Evolutionary conservation across 2,329 filamentous ascomycete genomes (phyloP), one percentile per base, ranked within the genome.

Genomic region (Aspergillus fumigatiaffinis): DNA sequence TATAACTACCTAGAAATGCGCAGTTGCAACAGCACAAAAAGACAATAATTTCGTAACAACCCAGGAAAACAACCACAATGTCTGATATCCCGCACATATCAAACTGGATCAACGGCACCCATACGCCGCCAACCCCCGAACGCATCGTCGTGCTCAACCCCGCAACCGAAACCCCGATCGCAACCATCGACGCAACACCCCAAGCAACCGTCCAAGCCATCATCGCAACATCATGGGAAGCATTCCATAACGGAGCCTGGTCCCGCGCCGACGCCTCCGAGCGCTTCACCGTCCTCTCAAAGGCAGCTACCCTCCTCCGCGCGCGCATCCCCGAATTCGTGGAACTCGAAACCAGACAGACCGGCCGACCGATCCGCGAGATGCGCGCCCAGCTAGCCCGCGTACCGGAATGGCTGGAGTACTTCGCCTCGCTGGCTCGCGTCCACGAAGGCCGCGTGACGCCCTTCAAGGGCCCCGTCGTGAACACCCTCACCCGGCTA

Each of bases 371-470:
- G 0, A 77, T 87, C 28, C 84, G 87, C 26, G 88, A 90, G 69
- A 89, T 91, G 86, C 79, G 80, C 51, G 86, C 87, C 1, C 88
- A 90, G 68, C 77, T 90, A 0, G 80, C 85, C 1, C 83, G 84
- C 47, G 64, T 76, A 2, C 70, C 73, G 4, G 71, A 73, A 57
- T 90, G 87, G 87, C 85, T 90, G 73, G 84, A 83, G 58, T 90
- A 90, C 74, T 91, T 87, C 66, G 86, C 87, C 1, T 79, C 86
- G 0, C 68, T 89, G 1, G 79, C 88, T 32, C 82, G 87, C n/a
- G 86, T 84, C 1, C 85, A 89, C 66, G 85, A 89, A 71, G 81
- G 85, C 2, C 74, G 84, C 1, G 83, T 90, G 0, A 78, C 89
- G 1, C 87, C 88, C 0, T 89, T 87, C 2, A 75, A 69, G 41